Conservation (phyloP, 768 basidiomycete genomes). For the Boletus rex-veris region DNA sequence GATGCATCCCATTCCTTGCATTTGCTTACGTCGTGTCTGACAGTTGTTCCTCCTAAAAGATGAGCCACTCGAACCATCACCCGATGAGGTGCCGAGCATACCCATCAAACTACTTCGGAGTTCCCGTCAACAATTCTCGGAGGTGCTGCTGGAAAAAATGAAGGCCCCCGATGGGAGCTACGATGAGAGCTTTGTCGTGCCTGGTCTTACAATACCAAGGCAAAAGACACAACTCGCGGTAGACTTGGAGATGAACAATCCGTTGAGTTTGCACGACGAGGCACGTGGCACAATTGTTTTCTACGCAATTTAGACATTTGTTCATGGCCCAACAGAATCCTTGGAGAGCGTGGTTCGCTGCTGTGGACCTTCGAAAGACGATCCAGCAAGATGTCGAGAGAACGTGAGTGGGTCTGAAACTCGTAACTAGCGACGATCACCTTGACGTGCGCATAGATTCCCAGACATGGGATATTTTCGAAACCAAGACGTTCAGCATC, state of each 20-base stretch:
- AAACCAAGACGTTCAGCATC: conserved; percentile 64
- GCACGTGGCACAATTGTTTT: conserved; percentile 32
- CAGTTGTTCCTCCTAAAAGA: conserved; percentile 68
- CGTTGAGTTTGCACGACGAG: conserved; percentile 75
- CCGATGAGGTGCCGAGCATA: conserved; percentile 37
- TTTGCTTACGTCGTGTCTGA: conserved; percentile 18
- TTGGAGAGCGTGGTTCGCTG: conserved; percentile 92
- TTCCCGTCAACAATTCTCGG: conserved; percentile 55
- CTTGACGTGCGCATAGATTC: conserved; percentile 54
- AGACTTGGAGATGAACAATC: conserved; percentile 73
- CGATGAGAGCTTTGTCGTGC: conserved; percentile 60
- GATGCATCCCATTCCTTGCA: conserved; percentile 13
- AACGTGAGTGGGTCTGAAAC: conserved; percentile 58
- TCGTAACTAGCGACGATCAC: conserved; percentile 1
- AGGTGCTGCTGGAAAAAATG: conserved; percentile 63
- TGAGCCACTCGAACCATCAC: conserved; percentile 58
- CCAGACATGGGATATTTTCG: conserved; percentile 96
- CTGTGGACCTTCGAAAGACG: conserved; percentile 83
- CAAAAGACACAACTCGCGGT: conserved; percentile 27
- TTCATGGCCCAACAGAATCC: conserved; percentile 59
- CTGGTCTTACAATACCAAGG: conserved; percentile 43
- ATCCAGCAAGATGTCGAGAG: conserved; percentile 94
- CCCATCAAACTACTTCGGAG: conserved; percentile 41
- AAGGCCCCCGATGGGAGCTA: conserved; percentile 85
- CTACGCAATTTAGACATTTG: no score